Conservation (phyloP, 345 rosid genomes). For the Orychophragmus violaceus region DNA sequence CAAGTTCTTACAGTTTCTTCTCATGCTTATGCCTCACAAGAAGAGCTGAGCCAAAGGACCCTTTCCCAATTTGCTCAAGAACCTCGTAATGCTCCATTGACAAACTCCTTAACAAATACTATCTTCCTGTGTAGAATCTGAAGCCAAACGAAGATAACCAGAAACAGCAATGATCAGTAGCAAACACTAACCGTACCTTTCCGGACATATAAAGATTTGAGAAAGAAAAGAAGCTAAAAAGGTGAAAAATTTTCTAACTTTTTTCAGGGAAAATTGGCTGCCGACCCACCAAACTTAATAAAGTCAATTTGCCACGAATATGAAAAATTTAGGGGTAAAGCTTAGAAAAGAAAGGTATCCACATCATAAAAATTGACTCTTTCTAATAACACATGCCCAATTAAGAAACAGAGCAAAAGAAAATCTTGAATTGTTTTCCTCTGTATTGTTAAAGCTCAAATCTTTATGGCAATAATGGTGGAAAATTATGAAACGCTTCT, state of each 20-base stretch:
- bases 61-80: conserved; percentile 96
- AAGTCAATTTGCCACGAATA: conserved; percentile 22
- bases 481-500: not conserved
- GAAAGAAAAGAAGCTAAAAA: conserved; percentile 9
- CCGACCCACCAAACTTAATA: conserved; percentile 30
- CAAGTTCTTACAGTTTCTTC: conserved; percentile 68
- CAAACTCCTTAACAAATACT: not conserved
- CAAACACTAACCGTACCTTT: conserved; percentile 19
- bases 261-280: not conserved
- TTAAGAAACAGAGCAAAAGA: not conserved
- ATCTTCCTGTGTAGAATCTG: conserved; percentile 17
- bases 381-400: conserved; percentile 11
- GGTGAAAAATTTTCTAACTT: conserved; percentile 20
- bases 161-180: not conserved
- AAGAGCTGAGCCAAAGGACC: conserved; percentile 96
- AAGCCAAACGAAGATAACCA: not conserved
- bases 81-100: conserved; percentile 92
- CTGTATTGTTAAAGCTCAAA: conserved; percentile 18
- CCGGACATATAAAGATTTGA: conserved; percentile 17
- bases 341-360: conserved; percentile 21
- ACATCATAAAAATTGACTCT: conserved; percentile 21
- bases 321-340: conserved; percentile 19
- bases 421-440: not conserved
- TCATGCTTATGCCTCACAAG: conserved; percentile 97
- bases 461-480: conserved; percentile 10